Evolutionary conservation across 75 land plant genomes (phyloP), one percentile per base, ranked within the genome.

Genomic region (Picea glauca): DNA sequence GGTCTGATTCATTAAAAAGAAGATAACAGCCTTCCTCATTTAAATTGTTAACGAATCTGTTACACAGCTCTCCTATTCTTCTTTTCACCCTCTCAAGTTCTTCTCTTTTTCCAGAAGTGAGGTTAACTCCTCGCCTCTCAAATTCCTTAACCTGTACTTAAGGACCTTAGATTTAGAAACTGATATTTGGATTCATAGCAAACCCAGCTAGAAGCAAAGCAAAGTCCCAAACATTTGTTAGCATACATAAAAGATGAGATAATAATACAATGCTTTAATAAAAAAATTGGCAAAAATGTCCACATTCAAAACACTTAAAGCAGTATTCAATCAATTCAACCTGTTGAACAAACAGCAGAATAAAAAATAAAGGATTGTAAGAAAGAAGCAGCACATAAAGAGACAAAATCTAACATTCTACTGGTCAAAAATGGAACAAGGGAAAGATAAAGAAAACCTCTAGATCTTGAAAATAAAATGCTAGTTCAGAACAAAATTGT

Each of bases 101-200:
- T 57, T 76, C 82, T 81, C 92, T 91, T 66, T 82, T 93, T 58
- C 87, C 86, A 72, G 80, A 20, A 62, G 83, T 85, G 30, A 91
- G 87, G 64, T 88, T 87, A 76, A 90, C 72, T n/a, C 99, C 99
- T 84, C 88, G 83, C 62, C 94, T 88, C 67, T 97, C 99, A 84
- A 85, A 97, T 43, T 94, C 98, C 78, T 78, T 88, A 65, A 93
- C 89, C 99, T 94, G 94, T 89, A 87, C 82, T 81, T 82, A 73
- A 40, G 40, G 32, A 81, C 11, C 20, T 17, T 58, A 18, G 17
- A 58, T n/a, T 58, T 43, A 59, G 17, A 65, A n/a, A 18, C 13
- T 60, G 13, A 6, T 13, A 38, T 15, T 12, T 30, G n/a, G 13
- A 32, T 35, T 26, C 7, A 43, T 26, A 77, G 21, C 21, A 35